Conservation (phyloP, 164 flowering plant species). For the Pachysandra terminalis region DNA sequence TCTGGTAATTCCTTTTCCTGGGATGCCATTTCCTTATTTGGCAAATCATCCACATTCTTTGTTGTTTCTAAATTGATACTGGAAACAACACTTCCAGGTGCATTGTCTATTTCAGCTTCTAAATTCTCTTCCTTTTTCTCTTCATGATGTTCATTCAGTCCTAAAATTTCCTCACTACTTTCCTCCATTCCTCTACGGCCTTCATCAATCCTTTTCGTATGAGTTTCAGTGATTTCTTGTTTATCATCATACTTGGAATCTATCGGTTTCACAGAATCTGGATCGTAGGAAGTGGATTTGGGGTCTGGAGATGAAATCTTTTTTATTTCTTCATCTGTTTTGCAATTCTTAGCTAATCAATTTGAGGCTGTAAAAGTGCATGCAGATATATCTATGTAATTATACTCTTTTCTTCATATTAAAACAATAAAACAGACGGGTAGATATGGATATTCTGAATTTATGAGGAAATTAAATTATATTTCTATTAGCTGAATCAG, state of each 20-base stretch:
- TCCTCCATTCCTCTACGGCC: conserved; percentile 1
- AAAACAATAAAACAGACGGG: background rate
- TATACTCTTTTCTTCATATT: background rate
- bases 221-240: conserved; percentile 9
- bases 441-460: background rate
- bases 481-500: background rate
- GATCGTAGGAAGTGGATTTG: conserved; percentile 4
- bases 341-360: conserved; percentile 13
- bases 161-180: conserved; percentile 4
- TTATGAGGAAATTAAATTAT: background rate
- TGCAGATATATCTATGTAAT: background rate
- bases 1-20: too few species aligned
- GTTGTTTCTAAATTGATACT: background rate
- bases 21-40: conserved; percentile 2
- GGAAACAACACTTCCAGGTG: background rate
- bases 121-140: background rate
- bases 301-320: conserved; percentile 11
- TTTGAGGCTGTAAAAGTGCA: background rate
- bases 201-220: conserved; percentile 7
- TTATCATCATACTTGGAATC: conserved; percentile 15
- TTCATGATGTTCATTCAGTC: background rate
- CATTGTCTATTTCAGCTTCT: background rate
- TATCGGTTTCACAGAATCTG: conserved; percentile 1
- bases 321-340: conserved; percentile 25
- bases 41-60: background rate